phyloP scores from a whole-genome alignment of 2,329 filamentous ascomycete species.

The Epichloe coenophiala region DNA sequence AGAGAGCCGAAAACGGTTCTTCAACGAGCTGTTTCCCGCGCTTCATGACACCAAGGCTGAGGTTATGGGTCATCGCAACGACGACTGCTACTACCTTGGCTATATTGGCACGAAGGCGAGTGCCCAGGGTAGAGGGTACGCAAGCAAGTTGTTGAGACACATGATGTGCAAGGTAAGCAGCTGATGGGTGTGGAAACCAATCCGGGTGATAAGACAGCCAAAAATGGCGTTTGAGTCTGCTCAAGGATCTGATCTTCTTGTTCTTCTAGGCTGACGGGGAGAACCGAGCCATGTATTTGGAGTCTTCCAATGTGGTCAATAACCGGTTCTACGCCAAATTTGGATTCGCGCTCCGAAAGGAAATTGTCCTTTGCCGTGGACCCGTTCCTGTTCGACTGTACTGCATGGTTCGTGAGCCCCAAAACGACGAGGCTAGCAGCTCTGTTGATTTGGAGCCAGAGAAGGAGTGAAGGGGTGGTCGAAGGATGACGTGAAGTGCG shows the following conservation, averaged over 20 bases:
- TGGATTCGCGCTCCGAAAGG: constrained; percentile 53
- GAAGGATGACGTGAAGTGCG: not conserved
- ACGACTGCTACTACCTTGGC: constrained; percentile 66
- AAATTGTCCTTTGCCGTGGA: constrained; percentile 48
- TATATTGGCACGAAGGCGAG: constrained; percentile 66
- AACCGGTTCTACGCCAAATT: constrained; percentile 60
- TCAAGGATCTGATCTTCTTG: constrained; percentile 16
- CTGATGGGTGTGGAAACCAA: too few relatives aligned
- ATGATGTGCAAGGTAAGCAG: constrained; percentile 45
- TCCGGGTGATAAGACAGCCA: too few relatives aligned
- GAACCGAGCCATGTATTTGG: constrained; percentile 58
- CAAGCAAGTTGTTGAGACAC: constrained; percentile 54
- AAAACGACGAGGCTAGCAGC: constrained; percentile 14
- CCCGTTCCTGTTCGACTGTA: constrained; percentile 50
- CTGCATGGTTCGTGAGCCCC: constrained; percentile 72
- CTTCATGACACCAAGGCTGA: constrained; percentile 59
- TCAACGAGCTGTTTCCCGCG: constrained; percentile 61
- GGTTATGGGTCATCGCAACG: constrained; percentile 53
- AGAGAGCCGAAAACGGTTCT: constrained; percentile 64
- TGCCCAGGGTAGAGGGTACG: constrained; percentile 60
- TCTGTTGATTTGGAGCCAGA: not conserved
- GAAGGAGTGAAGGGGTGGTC: not conserved
- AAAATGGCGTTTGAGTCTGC: too few relatives aligned
- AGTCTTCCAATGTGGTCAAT: constrained; percentile 59
- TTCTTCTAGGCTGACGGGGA: constrained; percentile 49